Conservation (phyloP, 805 yeast species). For the Ogataea glucozyma region DNA sequence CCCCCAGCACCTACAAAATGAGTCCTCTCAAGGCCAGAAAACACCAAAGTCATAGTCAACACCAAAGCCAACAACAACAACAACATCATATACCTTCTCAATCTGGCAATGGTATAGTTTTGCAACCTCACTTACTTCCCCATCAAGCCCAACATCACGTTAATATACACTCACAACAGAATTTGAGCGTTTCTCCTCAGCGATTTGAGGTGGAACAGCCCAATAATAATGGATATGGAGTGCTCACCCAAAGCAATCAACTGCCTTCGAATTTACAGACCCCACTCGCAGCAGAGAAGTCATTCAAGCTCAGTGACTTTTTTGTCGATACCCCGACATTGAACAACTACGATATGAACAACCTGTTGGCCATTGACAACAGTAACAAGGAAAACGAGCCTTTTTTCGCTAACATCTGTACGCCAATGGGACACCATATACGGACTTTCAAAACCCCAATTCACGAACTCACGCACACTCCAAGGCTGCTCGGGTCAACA, state of each 20-base stretch:
- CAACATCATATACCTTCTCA: too few relatives aligned
- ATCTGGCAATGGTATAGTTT: background rate
- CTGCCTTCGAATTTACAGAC: slow-evolving; percentile 16
- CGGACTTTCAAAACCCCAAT: slow-evolving; percentile 26
- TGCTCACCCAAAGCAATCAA: slow-evolving; percentile 1
- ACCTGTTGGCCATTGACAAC: slow-evolving; percentile 18
- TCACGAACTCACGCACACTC: slow-evolving; percentile 24
- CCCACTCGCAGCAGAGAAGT: slow-evolving; percentile 25
- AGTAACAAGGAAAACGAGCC: slow-evolving; percentile 29
- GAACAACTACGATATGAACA: slow-evolving; percentile 22
- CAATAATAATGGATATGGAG: slow-evolving; percentile 5
- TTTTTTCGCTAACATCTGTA: slow-evolving; percentile 22
- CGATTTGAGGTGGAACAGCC: slow-evolving; percentile 11
- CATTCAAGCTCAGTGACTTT: slow-evolving; percentile 25
- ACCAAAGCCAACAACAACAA: too few relatives aligned
- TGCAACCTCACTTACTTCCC: slow-evolving; percentile 7
- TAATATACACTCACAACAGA: background rate
- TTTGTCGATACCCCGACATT: slow-evolving; percentile 28
- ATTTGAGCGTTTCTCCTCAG: slow-evolving; percentile 22
- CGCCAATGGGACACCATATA: slow-evolving; percentile 17
- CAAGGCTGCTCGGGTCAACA: slow-evolving; percentile 20
- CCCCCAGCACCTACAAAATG: slow-evolving; percentile 4
- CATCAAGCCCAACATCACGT: slow-evolving; percentile 6
- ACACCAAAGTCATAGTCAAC: too few relatives aligned
- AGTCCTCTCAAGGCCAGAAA: slow-evolving; percentile 17